These are phyloP conservation scores for Xylaria cubensis DNA, from an alignment of 495 filamentous ascomycete species.

Conservation along the genomic window DNA sequence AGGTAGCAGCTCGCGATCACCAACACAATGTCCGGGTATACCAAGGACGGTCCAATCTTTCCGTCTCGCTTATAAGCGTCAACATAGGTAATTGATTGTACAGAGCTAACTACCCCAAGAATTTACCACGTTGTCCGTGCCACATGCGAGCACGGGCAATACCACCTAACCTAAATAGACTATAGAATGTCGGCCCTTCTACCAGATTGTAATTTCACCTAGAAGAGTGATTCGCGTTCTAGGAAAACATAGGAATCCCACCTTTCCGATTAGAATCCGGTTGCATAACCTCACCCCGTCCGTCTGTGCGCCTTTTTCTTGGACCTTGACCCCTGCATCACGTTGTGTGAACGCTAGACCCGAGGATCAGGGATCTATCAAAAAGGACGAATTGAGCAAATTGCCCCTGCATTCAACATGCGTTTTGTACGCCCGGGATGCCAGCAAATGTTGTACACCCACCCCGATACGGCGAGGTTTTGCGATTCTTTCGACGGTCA, in stretches of 20 bases:
- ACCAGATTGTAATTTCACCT: slow-evolving; percentile 10
- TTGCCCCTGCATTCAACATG: slow-evolving; percentile 23
- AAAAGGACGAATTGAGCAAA: slow-evolving; percentile 14
- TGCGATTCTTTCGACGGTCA: slow-evolving; percentile 14
- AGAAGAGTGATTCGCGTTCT: slow-evolving; percentile 11
- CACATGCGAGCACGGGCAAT: slow-evolving; percentile 16
- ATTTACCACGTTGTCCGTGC: slow-evolving; percentile 23
- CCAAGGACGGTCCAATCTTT: neutral
- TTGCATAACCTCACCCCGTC: slow-evolving; percentile 16
- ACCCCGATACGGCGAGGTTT: neutral
- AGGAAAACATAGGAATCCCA: neutral
- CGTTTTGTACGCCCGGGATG: slow-evolving; percentile 17
- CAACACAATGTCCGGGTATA: slow-evolving; percentile 1
- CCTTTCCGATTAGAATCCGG: slow-evolving; percentile 25
- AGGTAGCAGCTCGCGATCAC: slow-evolving; percentile 1
- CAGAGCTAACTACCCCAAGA: slow-evolving; percentile 13
- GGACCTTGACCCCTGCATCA: slow-evolving; percentile 19
- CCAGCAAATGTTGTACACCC: slow-evolving; percentile 1
- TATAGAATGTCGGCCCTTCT: slow-evolving; percentile 21
- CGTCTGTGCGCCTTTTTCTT: slow-evolving; percentile 17
- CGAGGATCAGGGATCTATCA: slow-evolving; percentile 23
- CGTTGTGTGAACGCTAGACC: slow-evolving; percentile 10
- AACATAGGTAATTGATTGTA: neutral
- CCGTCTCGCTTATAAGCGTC: slow-evolving; percentile 4
- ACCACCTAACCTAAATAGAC: slow-evolving; percentile 9